Percentiles rank a stretch among this genome's conserved stretches.
Evolutionary conservation across 164 flowering plant genomes (phyloP).

Genomic region (Vitis vinifera): DNA sequence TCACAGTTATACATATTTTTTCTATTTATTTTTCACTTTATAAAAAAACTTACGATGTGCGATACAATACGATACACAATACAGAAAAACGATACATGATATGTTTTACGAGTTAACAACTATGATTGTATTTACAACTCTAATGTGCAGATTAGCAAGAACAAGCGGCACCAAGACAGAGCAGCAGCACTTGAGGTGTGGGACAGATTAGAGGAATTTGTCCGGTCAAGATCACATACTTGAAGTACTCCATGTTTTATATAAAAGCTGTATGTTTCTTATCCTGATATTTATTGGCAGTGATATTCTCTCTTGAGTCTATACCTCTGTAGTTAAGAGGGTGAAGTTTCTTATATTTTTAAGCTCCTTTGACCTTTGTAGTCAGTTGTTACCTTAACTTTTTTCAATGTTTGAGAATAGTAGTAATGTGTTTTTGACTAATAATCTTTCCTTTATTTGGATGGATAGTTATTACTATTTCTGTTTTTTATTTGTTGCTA

Average conservation of each 20-base stretch:
- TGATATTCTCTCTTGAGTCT: not conserved
- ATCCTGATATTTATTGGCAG: not conserved
- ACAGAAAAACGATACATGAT: too few species aligned
- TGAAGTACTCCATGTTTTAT: slow-evolving; percentile 22
- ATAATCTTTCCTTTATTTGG: too few species aligned
- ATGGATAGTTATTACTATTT: too few species aligned
- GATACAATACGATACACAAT: too few species aligned
- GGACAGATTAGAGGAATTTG: slow-evolving; percentile 91
- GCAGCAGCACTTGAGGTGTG: slow-evolving; percentile 99
- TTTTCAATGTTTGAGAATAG: not conserved
- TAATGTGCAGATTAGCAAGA: slow-evolving; percentile 85
- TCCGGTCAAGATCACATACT: slow-evolving; percentile 84
- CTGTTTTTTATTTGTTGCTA: too few species aligned
- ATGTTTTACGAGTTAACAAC: too few species aligned
- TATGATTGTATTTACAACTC: not conserved
- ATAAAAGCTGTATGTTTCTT: slow-evolving; percentile 3
- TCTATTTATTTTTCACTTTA: too few species aligned
- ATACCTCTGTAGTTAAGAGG: too few species aligned
- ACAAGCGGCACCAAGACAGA: slow-evolving; percentile 93
- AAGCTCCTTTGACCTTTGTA: not conserved
- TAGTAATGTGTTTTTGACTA: too few species aligned
- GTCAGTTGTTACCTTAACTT: not conserved
- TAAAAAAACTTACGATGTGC: too few species aligned
- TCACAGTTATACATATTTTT: too few species aligned
- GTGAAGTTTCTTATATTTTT: not conserved